Evolutionary conservation across 192 early-diverging fungal genomes (phyloP), one percentile per base, ranked within the genome.

Genomic region (Backusella tuberculispora): DNA sequence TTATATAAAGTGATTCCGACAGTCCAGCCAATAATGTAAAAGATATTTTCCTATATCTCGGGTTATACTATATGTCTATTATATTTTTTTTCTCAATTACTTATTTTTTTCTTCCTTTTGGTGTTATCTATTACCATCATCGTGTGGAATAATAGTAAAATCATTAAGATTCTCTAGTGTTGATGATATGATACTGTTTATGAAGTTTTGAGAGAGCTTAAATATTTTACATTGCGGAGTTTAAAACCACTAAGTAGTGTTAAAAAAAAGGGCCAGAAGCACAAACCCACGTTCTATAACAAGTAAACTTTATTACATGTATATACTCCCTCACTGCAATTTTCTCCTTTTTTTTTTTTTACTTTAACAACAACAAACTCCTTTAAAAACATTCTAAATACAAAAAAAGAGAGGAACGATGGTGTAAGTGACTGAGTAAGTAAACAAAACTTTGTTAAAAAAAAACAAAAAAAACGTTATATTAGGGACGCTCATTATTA

Each of bases 21-120:
- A 53, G 9, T 53, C 19, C 50, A 53, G n/a, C 50, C 50, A 53
- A 53, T 53, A 53, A 53, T 19, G 50, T 53, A 53, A 53, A 17
- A 53, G 50, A 2, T 50, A 50, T 17, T 53, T 21, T 6, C 2
- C 15, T 53, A 53, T 53, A 53, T 53, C 50, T 50, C 47, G n/a
- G 47, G 47, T 50, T 50, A 53, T 53, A 53, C n/a, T 19, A 19
- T 53, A 19, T 53, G n/a, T 8, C 19, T 19, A 53, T 53, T 19
- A n/a, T 53, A 53, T 3, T 3, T 53, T 3, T 3, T 53, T 6
- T 0, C 19, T 53, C 19, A 19, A 19, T 53, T 53, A 19, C 17
- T 24, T 53, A 53, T 9, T n/a, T 21, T 53, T 19, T 7, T 19
- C 19, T 19, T 9, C 41, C n/a, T 53, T 53, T 53, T 53, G 2